Evolutionary conservation across 805 yeast species (phyloP), one percentile per base, ranked within the genome.

Genomic region (Cyberlindnera subsufficiens): DNA sequence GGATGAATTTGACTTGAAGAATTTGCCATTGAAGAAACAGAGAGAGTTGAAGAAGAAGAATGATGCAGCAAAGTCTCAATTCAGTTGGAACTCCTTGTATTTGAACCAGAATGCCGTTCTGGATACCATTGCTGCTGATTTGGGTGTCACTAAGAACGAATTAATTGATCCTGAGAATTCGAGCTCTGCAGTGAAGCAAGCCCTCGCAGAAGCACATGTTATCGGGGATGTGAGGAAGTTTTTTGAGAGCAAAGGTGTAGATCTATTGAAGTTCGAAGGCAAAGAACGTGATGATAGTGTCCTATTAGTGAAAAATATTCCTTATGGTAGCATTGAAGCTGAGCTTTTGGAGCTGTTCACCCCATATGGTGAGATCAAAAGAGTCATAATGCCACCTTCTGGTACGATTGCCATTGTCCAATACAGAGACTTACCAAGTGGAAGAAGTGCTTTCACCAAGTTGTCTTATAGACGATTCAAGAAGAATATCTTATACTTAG

Each of bases 351-450:
- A 87, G 47, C 59, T 91, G 55, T 93, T 93, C 56, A 64, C 82
- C 3, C 82, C 81, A 32, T 80, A 77, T 63, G 99, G 99, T 42
- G 83, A 83, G 49, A 56, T 93, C 22, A 80, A 78, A 49, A 74
- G 96, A 53, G 71, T 89, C 15, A 65, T 93, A 48, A 86, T 93
- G 88, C 99, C 99, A 14, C 96, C 96, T 6, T 85, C 95, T 6
- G 98, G 97, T 9, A 89, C 96, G 0, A 88, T 93, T 54, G 97
- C 98, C 11, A 85, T 93, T 58, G 81, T 93, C 9, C 96, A 91
- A 64, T 90, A 81, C 64, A 72, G 89, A 55, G 91, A 86, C 60
- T 66, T 80, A 3, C 83, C 95, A 13, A 71, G 84, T 36, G 98
- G 95, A 2, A 80, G 97, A 64, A 72, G 86, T 4, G 98, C 98